Evolutionary conservation across 2,329 filamentous ascomycete species (phyloP), one percentile per base, ranked within the genome.

Genomic region (Aspergillus luchuensis): DNA sequence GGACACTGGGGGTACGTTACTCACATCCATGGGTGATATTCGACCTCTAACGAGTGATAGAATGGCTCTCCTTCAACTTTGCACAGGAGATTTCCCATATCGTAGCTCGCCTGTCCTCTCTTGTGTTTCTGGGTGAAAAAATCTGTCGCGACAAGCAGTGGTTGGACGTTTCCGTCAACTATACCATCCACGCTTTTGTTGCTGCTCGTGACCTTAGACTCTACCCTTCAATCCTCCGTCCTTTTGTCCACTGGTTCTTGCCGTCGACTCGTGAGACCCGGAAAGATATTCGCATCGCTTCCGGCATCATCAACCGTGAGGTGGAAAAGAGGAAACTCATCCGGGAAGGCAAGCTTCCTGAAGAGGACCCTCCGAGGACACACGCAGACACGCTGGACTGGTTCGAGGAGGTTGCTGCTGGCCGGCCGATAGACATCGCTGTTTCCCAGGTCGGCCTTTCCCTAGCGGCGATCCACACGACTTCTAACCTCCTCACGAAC

Each of bases 61-160:
- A 86, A 62, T 87, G 85, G 85, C 85, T 81, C 1, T 69, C 82
- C 0, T 79, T 85, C 54, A 81, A 79, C 64, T 79, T 85, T 65
- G 82, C 84, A 39, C 79, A 80, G 0, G 81, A 85, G 59, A 74
- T 83, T 47, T 75, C 86, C 2, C 76, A 82, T 21, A 77, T 81
- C 4, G 75, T 87, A 10, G 81, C 84, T 6, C 80, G 84, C 2
- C 67, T 87, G 21, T 85, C 82, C 25, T 83, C 84, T 1, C 76
- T 80, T 19, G 78, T 82, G 4, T 86, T 86, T 63, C 79, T 86
- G 6, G 84, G 84, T 1, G 66, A 79, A 2, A 71, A 76, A 13
- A 74, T 86, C 58, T 84, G 80, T 66, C 82, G 83, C 17, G 74
- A 81, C 43, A 80, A 84, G 64, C 76, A 80, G 59, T 87, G 84